Conservation (phyloP, 2,329 filamentous ascomycete species). For the Monilinia fructigena region DNA sequence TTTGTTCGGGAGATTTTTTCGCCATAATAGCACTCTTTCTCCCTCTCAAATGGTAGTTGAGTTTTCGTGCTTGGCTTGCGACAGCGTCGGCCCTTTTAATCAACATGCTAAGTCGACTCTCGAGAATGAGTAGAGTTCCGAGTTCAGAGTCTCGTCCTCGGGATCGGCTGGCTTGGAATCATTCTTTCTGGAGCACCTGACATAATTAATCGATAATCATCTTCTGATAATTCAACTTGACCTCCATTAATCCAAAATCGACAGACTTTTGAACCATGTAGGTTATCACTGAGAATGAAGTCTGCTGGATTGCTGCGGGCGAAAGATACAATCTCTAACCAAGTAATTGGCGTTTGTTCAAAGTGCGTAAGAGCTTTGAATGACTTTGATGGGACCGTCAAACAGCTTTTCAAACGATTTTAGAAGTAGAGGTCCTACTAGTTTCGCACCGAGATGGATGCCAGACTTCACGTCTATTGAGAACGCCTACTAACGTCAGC, state of each 20-base stretch:
- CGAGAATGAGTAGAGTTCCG: constrained; percentile 78
- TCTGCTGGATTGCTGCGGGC: constrained; percentile 77
- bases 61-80: constrained; percentile 68
- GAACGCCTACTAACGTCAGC: constrained; percentile 54
- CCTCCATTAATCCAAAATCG: constrained; percentile 80
- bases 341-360: constrained; percentile 65
- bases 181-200: constrained; percentile 81
- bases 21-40: constrained; percentile 70
- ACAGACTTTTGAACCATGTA: constrained; percentile 69
- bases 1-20: constrained; percentile 50
- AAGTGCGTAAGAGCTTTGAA: constrained; percentile 50
- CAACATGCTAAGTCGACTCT: constrained; percentile 72
- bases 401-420: constrained; percentile 86
- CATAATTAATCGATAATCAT: constrained; percentile 81
- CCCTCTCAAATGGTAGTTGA: constrained; percentile 77
- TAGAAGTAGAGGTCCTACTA: constrained; percentile 77
- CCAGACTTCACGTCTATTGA: constrained; percentile 85
- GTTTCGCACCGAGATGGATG: constrained; percentile 77
- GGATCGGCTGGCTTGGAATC: constrained; percentile 76
- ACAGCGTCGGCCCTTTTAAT: constrained; percentile 78
- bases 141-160: constrained; percentile 86
- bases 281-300: constrained; percentile 68
- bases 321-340: constrained; percentile 84
- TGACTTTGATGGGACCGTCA: constrained; percentile 66
- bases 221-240: constrained; percentile 81